phyloP scores from a whole-genome alignment of 768 basidiomycete genomes.

The Coprinopsis cinerea region DNA sequence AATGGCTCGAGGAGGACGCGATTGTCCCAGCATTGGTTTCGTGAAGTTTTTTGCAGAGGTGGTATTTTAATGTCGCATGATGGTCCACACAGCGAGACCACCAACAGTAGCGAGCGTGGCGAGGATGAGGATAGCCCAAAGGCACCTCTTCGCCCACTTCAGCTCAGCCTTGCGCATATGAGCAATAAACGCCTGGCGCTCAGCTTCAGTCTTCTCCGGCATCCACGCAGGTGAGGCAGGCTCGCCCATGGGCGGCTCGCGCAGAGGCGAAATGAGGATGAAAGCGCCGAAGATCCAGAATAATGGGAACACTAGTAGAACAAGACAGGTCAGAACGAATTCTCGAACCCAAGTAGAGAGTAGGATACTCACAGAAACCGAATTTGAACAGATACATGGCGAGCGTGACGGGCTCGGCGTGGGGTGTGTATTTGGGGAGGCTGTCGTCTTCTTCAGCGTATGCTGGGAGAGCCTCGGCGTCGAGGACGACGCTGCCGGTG shows the following conservation, averaged over 20 bases:
- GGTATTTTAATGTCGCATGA: conserved; percentile 15
- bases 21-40: no score
- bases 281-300: conserved; percentile 58
- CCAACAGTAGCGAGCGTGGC: conserved; percentile 28
- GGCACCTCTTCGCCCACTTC: conserved; percentile 54
- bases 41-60: no score
- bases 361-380: conserved; percentile 46
- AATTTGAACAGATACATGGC: conserved; percentile 60
- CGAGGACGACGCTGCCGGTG: conserved; percentile 19
- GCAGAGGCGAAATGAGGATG: conserved; percentile 50
- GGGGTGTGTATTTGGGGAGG: conserved; percentile 30
- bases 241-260: conserved; percentile 28
- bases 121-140: conserved; percentile 46
- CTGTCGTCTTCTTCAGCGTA: conserved; percentile 37
- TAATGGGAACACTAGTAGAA: conserved; percentile 46
- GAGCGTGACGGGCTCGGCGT: conserved; percentile 47
- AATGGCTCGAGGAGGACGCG: no score
- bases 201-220: conserved; percentile 48
- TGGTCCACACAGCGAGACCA: conserved; percentile 29
- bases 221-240: conserved; percentile 39
- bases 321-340: conserved; percentile 1
- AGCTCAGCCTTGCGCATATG: conserved; percentile 43
- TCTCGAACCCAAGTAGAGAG: neutral
- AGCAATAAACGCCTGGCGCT: conserved; percentile 39
- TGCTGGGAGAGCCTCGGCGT: conserved; percentile 27